These are phyloP conservation scores for Hyphopichia buzzinii DNA, from an alignment of 1,139 yeast genomes.

Conservation along the genomic window DNA sequence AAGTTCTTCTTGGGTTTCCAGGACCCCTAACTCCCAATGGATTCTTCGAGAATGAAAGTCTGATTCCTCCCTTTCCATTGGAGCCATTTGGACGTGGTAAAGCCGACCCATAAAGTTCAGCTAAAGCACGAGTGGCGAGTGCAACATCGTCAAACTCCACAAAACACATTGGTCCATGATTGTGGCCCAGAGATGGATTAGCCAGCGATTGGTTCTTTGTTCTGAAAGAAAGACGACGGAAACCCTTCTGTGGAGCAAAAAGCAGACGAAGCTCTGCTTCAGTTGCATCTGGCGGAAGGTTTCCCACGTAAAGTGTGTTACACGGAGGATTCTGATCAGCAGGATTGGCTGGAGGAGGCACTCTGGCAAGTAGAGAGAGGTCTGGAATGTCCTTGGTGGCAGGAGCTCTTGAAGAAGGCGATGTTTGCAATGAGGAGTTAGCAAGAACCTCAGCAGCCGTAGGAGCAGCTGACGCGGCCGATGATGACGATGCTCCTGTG, in stretches of 20 bases:
- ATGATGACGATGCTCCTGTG: background rate
- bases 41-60: conserved; percentile 90
- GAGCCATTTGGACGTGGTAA: conserved; percentile 67
- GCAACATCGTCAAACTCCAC: conserved; percentile 97
- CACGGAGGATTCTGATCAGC: conserved; percentile 99
- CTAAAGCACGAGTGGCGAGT: conserved; percentile 89
- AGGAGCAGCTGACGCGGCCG: background rate
- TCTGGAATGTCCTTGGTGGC: conserved; percentile 56
- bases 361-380: conserved; percentile 66
- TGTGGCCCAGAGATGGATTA: conserved; percentile 39
- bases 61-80: conserved; percentile 87
- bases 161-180: conserved; percentile 98
- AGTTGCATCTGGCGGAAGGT: conserved; percentile 94
- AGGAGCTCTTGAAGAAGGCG: conserved; percentile 11
- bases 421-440: background rate
- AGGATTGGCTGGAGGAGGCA: conserved; percentile 97
- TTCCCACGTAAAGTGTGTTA: conserved; percentile 93
- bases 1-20: conserved; percentile 44
- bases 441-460: background rate
- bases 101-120: conserved; percentile 87
- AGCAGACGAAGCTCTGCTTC: conserved; percentile 88
- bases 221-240: conserved; percentile 86
- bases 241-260: conserved; percentile 88
- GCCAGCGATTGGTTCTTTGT: conserved; percentile 55
- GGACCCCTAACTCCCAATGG: conserved; percentile 94